A percentile compares a stretch with the other conserved stretches of the same genome.
Conservation (phyloP, 2,329 filamentous ascomycete species). For the Chaetomium sp. region DNA sequence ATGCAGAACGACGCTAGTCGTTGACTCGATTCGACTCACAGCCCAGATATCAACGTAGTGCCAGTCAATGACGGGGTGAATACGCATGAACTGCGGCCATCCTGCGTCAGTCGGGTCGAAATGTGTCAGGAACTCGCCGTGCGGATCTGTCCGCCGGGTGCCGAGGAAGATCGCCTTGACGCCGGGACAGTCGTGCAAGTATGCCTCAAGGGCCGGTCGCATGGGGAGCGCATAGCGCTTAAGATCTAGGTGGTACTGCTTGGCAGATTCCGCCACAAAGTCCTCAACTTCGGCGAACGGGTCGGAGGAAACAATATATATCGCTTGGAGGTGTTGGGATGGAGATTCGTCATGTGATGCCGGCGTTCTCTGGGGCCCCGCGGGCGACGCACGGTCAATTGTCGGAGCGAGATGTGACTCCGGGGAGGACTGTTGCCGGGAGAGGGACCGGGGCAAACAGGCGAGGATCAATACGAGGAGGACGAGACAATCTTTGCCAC, state of each 20-base stretch:
- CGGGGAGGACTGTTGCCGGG: constrained; percentile 20
- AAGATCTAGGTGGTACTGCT: constrained; percentile 68
- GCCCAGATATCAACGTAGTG: constrained; percentile 93
- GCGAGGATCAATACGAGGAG: constrained; percentile 82
- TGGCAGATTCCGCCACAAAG: constrained; percentile 65
- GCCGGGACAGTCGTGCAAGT: constrained; percentile 56
- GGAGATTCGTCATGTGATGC: constrained; percentile 30
- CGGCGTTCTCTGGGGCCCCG: neutral
- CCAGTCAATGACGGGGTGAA: constrained; percentile 97
- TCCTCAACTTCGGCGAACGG: constrained; percentile 81
- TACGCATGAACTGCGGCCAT: constrained; percentile 88
- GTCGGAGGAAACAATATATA: constrained; percentile 81
- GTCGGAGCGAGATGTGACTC: constrained; percentile 13
- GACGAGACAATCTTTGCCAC: constrained; percentile 95
- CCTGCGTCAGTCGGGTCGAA: constrained; percentile 84
- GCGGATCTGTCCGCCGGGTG: constrained; percentile 85
- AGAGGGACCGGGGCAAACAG: constrained; percentile 37
- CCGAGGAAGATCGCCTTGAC: constrained; percentile 81
- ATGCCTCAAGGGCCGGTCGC: constrained; percentile 72
- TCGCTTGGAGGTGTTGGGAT: constrained; percentile 55
- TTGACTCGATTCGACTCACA: constrained; percentile 47
- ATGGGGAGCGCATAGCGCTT: constrained; percentile 71
- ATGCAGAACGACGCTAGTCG: too few species aligned
- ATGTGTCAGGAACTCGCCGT: constrained; percentile 68
- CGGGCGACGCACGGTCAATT: neutral